These are phyloP conservation scores for Fusarium musae DNA, from an alignment of 2,329 filamentous ascomycete species.

Conservation along the genomic window DNA sequence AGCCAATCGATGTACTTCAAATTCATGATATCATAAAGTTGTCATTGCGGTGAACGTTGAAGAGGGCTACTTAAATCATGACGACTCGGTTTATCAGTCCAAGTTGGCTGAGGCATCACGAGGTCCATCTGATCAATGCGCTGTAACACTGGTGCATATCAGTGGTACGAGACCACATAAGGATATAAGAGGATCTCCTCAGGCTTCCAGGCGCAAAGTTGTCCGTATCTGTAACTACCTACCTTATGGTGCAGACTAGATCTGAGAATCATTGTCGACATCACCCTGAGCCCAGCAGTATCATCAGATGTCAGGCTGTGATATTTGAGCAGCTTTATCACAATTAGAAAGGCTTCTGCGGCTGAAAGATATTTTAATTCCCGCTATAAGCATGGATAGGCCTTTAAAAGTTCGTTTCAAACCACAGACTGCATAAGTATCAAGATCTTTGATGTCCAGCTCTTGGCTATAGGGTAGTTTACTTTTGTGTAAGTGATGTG, in stretches of 20 bases:
- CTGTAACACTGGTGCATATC: background rate
- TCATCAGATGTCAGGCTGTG: fast-evolving
- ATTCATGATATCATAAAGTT: background rate
- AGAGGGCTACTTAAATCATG: background rate
- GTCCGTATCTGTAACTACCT: background rate
- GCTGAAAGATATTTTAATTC: fast-evolving
- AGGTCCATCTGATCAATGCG: too few relatives aligned
- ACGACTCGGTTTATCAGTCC: background rate
- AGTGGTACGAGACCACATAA: background rate
- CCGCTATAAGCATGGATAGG: too few relatives aligned
- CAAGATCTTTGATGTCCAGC: background rate
- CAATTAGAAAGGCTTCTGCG: background rate
- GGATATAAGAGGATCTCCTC: too few relatives aligned
- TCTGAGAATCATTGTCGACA: fast-evolving
- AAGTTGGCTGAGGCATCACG: background rate
- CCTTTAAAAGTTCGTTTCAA: background rate
- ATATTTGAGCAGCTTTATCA: too few relatives aligned
- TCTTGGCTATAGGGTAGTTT: background rate
- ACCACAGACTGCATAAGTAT: background rate
- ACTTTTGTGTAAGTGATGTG: background rate
- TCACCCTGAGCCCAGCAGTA: fast-evolving
- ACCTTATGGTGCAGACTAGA: background rate
- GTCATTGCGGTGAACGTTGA: background rate
- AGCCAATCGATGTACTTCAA: background rate
- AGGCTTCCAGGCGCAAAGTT: background rate